phyloP scores from a whole-genome alignment of 2,329 filamentous ascomycete genomes.

The Lachnellula occidentalis region DNA sequence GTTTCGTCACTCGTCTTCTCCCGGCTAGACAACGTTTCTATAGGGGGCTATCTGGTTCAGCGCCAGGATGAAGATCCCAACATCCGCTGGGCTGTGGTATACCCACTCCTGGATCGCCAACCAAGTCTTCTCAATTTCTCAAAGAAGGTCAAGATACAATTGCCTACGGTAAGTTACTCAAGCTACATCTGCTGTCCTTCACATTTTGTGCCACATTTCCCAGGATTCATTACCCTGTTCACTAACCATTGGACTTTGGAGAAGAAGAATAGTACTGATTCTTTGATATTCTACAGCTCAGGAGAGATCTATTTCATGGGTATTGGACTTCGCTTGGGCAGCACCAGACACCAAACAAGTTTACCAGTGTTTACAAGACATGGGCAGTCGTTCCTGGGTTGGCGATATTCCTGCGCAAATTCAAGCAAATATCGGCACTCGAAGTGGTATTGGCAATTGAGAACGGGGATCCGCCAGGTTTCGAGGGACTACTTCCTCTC shows the following conservation, averaged over 20 bases:
- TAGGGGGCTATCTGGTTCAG: conserved; percentile 14
- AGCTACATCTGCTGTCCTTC: not conserved
- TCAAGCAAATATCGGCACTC: conserved; percentile 1
- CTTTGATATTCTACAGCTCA: not conserved
- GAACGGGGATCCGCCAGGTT: conserved; percentile 6
- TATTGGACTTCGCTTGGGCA: conserved; percentile 1
- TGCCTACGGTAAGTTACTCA: conserved; percentile 1
- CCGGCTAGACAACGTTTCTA: conserved; percentile 6
- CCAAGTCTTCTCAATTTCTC: conserved; percentile 3
- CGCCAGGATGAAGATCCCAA: conserved; percentile 12
- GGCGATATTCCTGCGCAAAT: conserved; percentile 6
- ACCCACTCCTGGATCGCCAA: conserved; percentile 6
- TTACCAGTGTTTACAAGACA: not conserved
- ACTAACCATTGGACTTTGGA: too few relatives aligned
- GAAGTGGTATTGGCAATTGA: conserved; percentile 10
- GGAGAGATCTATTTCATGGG: conserved; percentile 1
- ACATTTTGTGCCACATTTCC: not conserved
- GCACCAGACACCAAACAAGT: not conserved
- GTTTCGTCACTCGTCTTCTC: conserved; percentile 13
- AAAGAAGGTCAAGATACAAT: conserved; percentile 7
- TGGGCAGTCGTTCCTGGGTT: conserved; percentile 13
- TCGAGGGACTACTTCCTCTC: conserved; percentile 8
- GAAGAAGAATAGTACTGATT: too few relatives aligned
- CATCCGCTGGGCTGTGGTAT: conserved; percentile 6
- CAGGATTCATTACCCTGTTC: not conserved